Conservation (phyloP, 2,329 filamentous ascomycete species). For the Cylindrodendrum hubeiense region DNA sequence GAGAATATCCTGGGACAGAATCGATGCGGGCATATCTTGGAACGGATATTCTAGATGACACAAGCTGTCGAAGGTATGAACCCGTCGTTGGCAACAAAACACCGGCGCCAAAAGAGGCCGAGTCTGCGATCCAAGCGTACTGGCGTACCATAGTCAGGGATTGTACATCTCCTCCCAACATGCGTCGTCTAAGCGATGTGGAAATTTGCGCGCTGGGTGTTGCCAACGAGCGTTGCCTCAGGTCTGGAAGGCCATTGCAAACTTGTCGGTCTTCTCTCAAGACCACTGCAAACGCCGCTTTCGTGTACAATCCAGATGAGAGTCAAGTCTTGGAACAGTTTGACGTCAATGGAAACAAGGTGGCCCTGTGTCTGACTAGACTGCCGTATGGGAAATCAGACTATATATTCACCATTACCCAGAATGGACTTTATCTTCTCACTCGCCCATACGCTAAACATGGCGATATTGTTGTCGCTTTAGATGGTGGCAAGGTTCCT, state of each 20-base stretch:
- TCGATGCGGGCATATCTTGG: background rate
- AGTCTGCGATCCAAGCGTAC: slow-evolving; percentile 12
- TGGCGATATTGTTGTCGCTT: slow-evolving; percentile 23
- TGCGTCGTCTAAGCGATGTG: slow-evolving; percentile 2
- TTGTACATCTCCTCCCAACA: slow-evolving; percentile 13
- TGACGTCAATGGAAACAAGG: no score
- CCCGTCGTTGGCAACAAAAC: background rate
- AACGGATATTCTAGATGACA: background rate
- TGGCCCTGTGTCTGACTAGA: no score
- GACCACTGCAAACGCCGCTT: background rate
- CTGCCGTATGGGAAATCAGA: background rate
- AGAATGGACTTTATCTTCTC: slow-evolving; percentile 22
- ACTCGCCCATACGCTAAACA: background rate
- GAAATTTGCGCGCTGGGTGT: slow-evolving; percentile 9
- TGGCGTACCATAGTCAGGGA: slow-evolving; percentile 26
- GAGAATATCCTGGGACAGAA: no score
- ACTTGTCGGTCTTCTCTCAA: background rate
- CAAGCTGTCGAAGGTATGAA: background rate
- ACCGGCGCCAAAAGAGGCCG: background rate
- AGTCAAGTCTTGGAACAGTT: no score
- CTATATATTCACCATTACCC: background rate
- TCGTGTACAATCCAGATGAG: background rate
- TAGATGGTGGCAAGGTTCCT: slow-evolving; percentile 30
- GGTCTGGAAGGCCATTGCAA: background rate
- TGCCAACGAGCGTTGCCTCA: background rate